Conservation (phyloP, 768 basidiomycete species). For the Xerocomus brunneocitrinus region DNA sequence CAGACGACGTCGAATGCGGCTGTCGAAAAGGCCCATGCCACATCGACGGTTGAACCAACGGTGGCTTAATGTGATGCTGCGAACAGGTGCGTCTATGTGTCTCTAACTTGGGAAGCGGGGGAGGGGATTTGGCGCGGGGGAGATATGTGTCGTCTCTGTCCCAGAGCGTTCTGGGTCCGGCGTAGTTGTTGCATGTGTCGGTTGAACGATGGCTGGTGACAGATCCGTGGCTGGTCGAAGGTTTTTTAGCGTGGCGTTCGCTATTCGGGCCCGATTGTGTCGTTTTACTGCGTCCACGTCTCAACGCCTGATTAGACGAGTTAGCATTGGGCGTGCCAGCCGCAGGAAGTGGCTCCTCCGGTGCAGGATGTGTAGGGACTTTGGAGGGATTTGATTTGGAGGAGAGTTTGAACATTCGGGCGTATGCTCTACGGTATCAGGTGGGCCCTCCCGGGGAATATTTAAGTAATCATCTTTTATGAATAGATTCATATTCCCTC, state of each 20-base stretch:
- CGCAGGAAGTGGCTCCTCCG: background rate
- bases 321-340: background rate
- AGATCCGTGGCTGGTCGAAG: background rate
- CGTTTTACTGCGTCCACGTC: background rate
- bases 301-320: background rate
- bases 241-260: background rate
- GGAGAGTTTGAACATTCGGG: background rate
- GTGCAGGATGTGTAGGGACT: background rate
- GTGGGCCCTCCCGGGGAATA: background rate
- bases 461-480: background rate
- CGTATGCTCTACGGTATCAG: no score
- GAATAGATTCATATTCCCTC: background rate
- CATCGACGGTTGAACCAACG: background rate
- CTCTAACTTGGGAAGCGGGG: conserved; percentile 9
- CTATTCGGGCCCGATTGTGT: background rate
- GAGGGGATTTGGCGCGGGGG: conserved; percentile 21
- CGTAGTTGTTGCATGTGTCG: background rate
- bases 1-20: background rate
- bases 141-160: conserved; percentile 17
- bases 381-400: background rate
- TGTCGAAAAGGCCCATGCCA: background rate
- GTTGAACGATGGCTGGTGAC: background rate
- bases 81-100: conserved; percentile 13
- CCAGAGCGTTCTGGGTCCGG: conserved; percentile 6
- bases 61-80: background rate